Evolutionary conservation across 345 rosid genomes (phyloP).

Genomic region (Anacardium occidentale): DNA sequence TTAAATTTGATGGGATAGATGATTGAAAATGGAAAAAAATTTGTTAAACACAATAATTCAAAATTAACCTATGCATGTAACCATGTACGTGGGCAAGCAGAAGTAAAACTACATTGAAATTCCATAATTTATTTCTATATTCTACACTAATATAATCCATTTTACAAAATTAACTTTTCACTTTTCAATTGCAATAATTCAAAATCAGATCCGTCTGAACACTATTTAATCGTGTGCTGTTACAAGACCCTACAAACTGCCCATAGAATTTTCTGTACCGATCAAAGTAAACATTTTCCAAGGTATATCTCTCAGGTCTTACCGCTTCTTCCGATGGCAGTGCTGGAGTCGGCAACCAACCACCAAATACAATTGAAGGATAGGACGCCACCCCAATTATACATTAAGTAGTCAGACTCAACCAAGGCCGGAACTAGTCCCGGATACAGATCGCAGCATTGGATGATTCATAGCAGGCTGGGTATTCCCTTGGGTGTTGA

Average conservation of each 20-base stretch:
- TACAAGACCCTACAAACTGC: slow-evolving; percentile 34
- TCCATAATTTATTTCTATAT: slow-evolving; percentile 11
- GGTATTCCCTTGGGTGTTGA: slow-evolving; percentile 44
- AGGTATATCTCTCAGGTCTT: not conserved
- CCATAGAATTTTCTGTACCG: slow-evolving; percentile 6
- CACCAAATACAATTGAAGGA: slow-evolving; percentile 7
- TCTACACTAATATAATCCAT: slow-evolving; percentile 22
- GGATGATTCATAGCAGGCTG: slow-evolving; percentile 59
- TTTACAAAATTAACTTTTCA: slow-evolving; percentile 23
- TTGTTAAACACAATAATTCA: too few relatives aligned
- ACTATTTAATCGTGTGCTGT: slow-evolving; percentile 16
- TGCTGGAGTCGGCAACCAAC: slow-evolving; percentile 8
- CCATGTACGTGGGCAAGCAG: too few relatives aligned
- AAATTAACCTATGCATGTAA: too few relatives aligned
- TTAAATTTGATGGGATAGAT: too few relatives aligned
- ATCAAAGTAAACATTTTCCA: slow-evolving; percentile 18
- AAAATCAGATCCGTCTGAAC: slow-evolving; percentile 11
- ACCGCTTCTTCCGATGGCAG: not conserved
- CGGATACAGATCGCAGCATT: slow-evolving; percentile 61
- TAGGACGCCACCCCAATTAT: not conserved
- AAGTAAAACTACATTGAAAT: not conserved
- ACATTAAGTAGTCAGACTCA: slow-evolving; percentile 22
- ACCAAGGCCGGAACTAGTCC: slow-evolving; percentile 64
- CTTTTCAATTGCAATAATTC: slow-evolving; percentile 17
- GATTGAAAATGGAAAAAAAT: too few relatives aligned